Percentiles rank a stretch among this genome's conserved stretches.
Evolutionary conservation across 768 basidiomycete genomes (phyloP).

Genomic region (Boletus coccyginus): DNA sequence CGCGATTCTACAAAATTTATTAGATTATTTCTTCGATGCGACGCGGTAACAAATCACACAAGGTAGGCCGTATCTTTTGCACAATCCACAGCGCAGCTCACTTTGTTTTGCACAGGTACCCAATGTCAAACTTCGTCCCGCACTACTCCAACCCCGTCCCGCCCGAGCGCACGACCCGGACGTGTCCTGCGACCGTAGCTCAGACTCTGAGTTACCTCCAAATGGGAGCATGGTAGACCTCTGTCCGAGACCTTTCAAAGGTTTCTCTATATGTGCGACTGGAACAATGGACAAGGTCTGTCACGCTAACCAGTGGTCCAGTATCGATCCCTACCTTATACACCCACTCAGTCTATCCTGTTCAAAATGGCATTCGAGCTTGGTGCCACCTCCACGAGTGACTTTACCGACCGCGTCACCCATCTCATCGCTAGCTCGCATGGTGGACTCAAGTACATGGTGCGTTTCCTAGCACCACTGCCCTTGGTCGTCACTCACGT

Average conservation of each 20-base stretch:
- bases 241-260: constrained; percentile 67
- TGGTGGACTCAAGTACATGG: constrained; percentile 82
- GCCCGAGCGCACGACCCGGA: constrained; percentile 12
- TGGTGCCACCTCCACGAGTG: constrained; percentile 64
- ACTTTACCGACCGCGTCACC: constrained; percentile 84
- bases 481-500: not conserved
- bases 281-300: constrained; percentile 77
- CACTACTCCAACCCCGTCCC: constrained; percentile 34
- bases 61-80: constrained; percentile 35
- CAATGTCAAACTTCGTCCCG: constrained; percentile 77
- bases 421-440: constrained; percentile 83
- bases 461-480: constrained; percentile 30
- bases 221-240: constrained; percentile 44
- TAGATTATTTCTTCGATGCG: constrained; percentile 35
- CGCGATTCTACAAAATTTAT: not conserved
- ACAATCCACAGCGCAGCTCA: not conserved
- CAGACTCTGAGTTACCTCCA: constrained; percentile 50
- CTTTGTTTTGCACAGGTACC: constrained; percentile 54
- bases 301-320: not conserved
- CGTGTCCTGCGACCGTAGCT: constrained; percentile 38
- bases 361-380: constrained; percentile 79
- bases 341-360: constrained; percentile 50
- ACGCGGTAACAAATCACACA: constrained; percentile 64
- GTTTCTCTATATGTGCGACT: constrained; percentile 68
- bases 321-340: constrained; percentile 3